A percentile compares a stretch with the other conserved stretches of the same genome.
Conservation (phyloP, 495 filamentous ascomycete species). For the Penicillium parvum region DNA sequence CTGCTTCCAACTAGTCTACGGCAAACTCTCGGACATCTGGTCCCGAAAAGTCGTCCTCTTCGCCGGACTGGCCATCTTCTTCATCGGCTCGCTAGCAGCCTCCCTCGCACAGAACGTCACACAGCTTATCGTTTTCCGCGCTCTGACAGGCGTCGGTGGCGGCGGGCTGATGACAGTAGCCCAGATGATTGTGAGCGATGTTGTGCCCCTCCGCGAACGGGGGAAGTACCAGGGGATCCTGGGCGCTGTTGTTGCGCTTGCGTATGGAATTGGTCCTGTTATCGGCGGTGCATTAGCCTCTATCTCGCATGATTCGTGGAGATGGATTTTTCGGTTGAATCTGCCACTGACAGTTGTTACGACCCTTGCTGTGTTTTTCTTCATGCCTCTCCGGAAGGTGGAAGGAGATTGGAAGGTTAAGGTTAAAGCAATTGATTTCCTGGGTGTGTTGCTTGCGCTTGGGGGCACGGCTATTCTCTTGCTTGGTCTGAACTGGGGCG, state of each 20-base stretch:
- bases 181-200: slow-evolving; percentile 52
- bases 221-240: slow-evolving; percentile 59
- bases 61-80: slow-evolving; percentile 48
- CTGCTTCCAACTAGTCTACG: slow-evolving; percentile 53
- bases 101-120: slow-evolving; percentile 48
- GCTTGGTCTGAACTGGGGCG: slow-evolving; percentile 50
- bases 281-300: slow-evolving; percentile 50
- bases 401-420: slow-evolving; percentile 48
- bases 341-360: slow-evolving; percentile 43
- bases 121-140: slow-evolving; percentile 52
- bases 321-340: slow-evolving; percentile 55
- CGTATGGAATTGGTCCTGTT: slow-evolving; percentile 52
- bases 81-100: slow-evolving; percentile 49
- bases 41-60: slow-evolving; percentile 52
- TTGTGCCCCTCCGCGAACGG: slow-evolving; percentile 50
- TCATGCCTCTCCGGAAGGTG: slow-evolving; percentile 47
- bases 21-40: slow-evolving; percentile 54
- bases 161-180: slow-evolving; percentile 54
- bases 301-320: slow-evolving; percentile 41
- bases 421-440: slow-evolving; percentile 46
- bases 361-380: slow-evolving; percentile 47
- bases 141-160: slow-evolving; percentile 52
- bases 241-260: slow-evolving; percentile 49
- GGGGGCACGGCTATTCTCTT: slow-evolving; percentile 44
- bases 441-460: slow-evolving; percentile 34